Evolutionary conservation across 306 rosid genomes (phyloP).

Genomic region (Begonia masoniana): DNA sequence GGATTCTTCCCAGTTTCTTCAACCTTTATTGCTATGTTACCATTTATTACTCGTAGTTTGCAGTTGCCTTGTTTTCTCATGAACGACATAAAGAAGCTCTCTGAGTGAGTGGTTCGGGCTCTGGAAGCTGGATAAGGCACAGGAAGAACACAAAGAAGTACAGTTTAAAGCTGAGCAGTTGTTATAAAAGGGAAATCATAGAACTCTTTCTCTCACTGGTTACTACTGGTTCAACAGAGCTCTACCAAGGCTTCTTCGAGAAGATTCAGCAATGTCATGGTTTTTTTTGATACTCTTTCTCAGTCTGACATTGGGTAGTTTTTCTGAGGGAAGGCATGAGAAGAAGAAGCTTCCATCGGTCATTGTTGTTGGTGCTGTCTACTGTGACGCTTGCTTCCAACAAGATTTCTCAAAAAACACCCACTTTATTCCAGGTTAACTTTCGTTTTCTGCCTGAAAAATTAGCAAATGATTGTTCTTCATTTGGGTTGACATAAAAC

Average conservation of each 20-base stretch:
- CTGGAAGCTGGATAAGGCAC: not conserved
- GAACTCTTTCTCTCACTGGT: too few relatives aligned
- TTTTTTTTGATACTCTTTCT: constrained; percentile 28
- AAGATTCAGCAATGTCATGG: constrained; percentile 37
- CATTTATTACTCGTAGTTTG: constrained; percentile 52
- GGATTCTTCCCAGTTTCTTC: too few relatives aligned
- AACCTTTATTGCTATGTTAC: not conserved
- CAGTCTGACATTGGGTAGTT: constrained; percentile 19
- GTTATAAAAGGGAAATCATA: too few relatives aligned
- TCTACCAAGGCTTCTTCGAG: not conserved
- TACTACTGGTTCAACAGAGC: too few relatives aligned
- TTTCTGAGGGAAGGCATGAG: constrained; percentile 31
- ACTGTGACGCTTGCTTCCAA: constrained; percentile 74
- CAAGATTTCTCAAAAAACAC: constrained; percentile 27
- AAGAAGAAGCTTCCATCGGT: constrained; percentile 34
- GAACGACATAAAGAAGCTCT: constrained; percentile 24
- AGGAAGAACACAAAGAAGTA: not conserved
- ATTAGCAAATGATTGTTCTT: too few relatives aligned
- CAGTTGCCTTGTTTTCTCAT: constrained; percentile 51
- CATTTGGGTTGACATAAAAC: not conserved
- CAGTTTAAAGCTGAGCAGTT: too few relatives aligned
- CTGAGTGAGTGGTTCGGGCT: not conserved
- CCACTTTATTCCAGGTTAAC: constrained; percentile 65
- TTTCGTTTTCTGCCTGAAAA: too few relatives aligned
- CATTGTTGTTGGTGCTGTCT: constrained; percentile 59